Evolutionary conservation across 805 yeast species (phyloP), one percentile per base, ranked within the genome.

Genomic region (Pichia cephalocereana): DNA sequence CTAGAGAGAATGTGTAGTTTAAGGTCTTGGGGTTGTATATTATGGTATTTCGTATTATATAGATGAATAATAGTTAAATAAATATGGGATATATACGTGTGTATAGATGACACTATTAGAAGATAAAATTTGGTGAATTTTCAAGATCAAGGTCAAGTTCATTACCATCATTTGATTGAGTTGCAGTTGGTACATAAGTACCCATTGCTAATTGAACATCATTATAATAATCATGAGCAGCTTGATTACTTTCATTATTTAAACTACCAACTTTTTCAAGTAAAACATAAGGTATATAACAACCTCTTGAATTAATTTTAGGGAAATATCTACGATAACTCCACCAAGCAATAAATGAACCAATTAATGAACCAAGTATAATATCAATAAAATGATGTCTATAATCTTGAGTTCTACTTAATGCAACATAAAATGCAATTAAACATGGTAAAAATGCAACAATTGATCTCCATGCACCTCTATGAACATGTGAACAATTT

Each of bases 351-450:
- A 83, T 65, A 3, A 69, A 50, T 6, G 67, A 53, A 1, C 99
- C 99, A 3, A 91, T 60, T 1, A 70, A 17, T 30, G 84, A 70
- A 4, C 99, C 99, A 15, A 83, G 59, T 2, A 84, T 56, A 1
- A 93, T 83, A 64, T 91, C 99, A 17, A 86, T 70, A 60, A 86
- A 88, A 66, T 91, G 98, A 61, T 91, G 99, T 62, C 97, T 75
- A 66, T 90, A 90, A 66, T 91, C 99, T 58, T 85, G 83, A 0
- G 96, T 86, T 57, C 99, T 76, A 38, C 93, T 80, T 41, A 86
- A 65, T 0, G 97, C 98, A 55, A 91, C 81, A 53, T 82, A 72
- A 1, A 76, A 59, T 0, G 98, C 96, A 8, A 84, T 74, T 6
- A 87, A 56, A 1, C 75, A 59, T 2, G 93, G 93, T n/a, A 74